Conservation (phyloP, 176 grass and related monocot genomes). For the Dactylis glomerata region DNA sequence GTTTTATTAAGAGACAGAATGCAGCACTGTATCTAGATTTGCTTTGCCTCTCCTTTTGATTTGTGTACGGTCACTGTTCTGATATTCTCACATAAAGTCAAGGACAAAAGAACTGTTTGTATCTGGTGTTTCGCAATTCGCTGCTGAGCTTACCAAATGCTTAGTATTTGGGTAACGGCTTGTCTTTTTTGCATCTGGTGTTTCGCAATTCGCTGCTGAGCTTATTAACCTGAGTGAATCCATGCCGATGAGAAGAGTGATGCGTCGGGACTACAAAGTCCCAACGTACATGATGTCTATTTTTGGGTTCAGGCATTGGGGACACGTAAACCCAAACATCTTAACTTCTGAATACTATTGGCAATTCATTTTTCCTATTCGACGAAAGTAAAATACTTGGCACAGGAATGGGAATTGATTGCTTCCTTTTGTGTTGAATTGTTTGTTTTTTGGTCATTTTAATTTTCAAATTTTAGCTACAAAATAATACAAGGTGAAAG, state of each 20-base stretch:
- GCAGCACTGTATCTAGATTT: constrained; percentile 25
- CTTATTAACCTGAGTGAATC: constrained; percentile 3
- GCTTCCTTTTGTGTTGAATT: not conserved
- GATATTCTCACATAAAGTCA: constrained; percentile 5
- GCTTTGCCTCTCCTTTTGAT: constrained; percentile 11
- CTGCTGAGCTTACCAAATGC: not conserved
- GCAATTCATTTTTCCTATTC: not conserved
- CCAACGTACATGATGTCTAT: not conserved
- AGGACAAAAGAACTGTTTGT: constrained; percentile 19
- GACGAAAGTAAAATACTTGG: not conserved
- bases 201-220: not conserved
- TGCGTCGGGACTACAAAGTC: not conserved
- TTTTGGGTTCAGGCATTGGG: not conserved
- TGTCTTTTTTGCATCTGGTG: not conserved
- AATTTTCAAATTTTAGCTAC: not conserved
- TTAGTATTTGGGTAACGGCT: not conserved
- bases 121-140: no score
- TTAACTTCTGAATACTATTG: constrained; percentile 1
- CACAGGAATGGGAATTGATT: not conserved
- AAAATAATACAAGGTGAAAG: not conserved
- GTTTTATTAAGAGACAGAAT: not conserved
- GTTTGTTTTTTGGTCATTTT: not conserved
- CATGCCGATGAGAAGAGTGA: not conserved
- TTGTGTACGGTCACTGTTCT: not conserved
- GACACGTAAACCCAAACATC: not conserved